Percentiles rank a stretch among this genome's conserved stretches.
phyloP scores from a whole-genome alignment of 192 early-diverging fungal genomes.

The Backusella sp. region DNA sequence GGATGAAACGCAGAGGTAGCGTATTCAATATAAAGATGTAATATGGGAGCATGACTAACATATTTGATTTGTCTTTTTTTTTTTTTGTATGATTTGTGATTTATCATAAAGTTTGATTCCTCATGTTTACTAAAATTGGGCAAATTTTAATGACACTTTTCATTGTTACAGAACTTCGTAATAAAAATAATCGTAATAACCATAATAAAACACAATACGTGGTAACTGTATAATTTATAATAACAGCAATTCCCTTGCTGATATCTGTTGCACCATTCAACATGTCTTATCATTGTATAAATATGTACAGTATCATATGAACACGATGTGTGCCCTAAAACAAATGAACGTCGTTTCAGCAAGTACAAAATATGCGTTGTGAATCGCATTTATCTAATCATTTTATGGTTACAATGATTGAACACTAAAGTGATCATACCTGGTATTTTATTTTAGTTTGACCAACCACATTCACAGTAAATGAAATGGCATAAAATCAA shows the following conservation, averaged over 20 bases:
- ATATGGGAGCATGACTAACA: not conserved
- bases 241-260: too few relatives aligned
- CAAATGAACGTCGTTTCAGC: not conserved
- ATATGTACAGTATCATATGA: not conserved
- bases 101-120: not conserved
- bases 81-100: not conserved
- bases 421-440: not conserved
- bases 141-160: not conserved
- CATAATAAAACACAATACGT: too few relatives aligned
- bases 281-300: too few relatives aligned
- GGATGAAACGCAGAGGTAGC: conserved; percentile 18
- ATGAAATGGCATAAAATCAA: not conserved
- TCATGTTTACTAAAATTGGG: not conserved
- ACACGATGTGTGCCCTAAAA: not conserved
- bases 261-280: too few relatives aligned
- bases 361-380: not conserved
- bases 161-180: not conserved
- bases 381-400: conserved; percentile 2
- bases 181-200: too few relatives aligned
- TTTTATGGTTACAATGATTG: not conserved
- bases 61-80: too few relatives aligned
- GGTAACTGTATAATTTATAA: too few relatives aligned
- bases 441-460: not conserved
- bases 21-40: not conserved
- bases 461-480: not conserved